Base-by-base conservation (phyloP, 768 basidiomycete genomes). In the Gloeophyllum trabeum region DNA sequence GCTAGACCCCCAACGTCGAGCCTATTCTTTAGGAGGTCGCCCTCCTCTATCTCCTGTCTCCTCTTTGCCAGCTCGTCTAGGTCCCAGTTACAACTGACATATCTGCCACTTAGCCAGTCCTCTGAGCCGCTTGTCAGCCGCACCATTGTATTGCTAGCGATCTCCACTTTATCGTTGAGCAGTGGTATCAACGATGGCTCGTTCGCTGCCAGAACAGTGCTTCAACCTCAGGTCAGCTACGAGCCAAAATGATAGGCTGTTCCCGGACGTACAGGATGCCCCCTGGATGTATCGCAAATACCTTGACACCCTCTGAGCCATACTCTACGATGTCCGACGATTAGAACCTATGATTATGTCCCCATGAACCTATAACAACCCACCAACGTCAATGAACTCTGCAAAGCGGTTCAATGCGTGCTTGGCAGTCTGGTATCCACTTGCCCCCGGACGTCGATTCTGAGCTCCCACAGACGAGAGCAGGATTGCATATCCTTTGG, bases 51-150 rank as follows among this genome's bases (percentile, higher is more conserved):
- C n/a, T 40, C 39, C 6, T 25, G 21, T 25, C 25, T 40, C 39
- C 16, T 40, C 39, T 21, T 18, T 12, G 21, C 39, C 18, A 40
- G 39, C 39, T 40, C 39, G 6, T 13, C 21, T 18, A 40, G 13
- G 24, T 40, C 21, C 39, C 39, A 40, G n/a, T 21, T 18, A 21
- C 6, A 21, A 25, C 25, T 25, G 6, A 40, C 39, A 25, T 40
- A 40, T 16, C 39, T 22, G 6, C 39, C 39, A 21, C 25, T 21
- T 12, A 40, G 25, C 39, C 39, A 40, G 4, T 40, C 39, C 39
- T 25, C 25, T 2, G 21, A 25, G 18, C 25, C 39, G 13, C 25
- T 40, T 3, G 39, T 21, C 12, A 40, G 14, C 24, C 39, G 25
- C 3, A 21, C 20, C 21, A 40, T 23, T 12, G 39, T 40, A 25